Percentiles rank a stretch among this genome's conserved stretches.
phyloP scores from a whole-genome alignment of 2,329 filamentous ascomycete species.

The Hawksworthiomyces lignivorus region DNA sequence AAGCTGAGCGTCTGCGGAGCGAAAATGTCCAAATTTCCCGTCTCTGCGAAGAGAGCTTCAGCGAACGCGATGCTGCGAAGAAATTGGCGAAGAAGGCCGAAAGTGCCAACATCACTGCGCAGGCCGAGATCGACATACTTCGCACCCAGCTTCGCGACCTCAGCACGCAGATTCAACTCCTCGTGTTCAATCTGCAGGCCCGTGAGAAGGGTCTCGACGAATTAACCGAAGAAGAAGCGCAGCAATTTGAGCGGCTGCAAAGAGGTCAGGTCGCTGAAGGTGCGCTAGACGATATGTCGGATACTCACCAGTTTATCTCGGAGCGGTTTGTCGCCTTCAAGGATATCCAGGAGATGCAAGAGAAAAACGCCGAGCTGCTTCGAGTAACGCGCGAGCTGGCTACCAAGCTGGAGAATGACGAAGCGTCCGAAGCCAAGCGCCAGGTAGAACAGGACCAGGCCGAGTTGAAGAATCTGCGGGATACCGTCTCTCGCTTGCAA shows the following conservation, averaged over 20 bases:
- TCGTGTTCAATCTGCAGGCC: slow-evolving; percentile 79
- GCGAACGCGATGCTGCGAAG: slow-evolving; percentile 70
- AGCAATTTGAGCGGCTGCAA: slow-evolving; percentile 70
- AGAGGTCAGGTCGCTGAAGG: slow-evolving; percentile 67
- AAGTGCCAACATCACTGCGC: slow-evolving; percentile 55
- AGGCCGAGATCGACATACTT: slow-evolving; percentile 68
- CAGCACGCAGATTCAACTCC: slow-evolving; percentile 80
- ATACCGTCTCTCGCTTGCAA: slow-evolving; percentile 41
- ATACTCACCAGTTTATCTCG: slow-evolving; percentile 83
- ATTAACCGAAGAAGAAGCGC: slow-evolving; percentile 62
- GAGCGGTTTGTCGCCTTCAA: slow-evolving; percentile 86
- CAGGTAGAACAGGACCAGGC: slow-evolving; percentile 58
- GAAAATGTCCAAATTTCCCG: slow-evolving; percentile 81
- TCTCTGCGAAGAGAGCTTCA: slow-evolving; percentile 72
- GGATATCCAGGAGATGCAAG: slow-evolving; percentile 73
- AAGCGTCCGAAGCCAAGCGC: slow-evolving; percentile 61
- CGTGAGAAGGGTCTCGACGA: slow-evolving; percentile 70
- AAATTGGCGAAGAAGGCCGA: slow-evolving; percentile 75
- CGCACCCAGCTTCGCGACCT: slow-evolving; percentile 83
- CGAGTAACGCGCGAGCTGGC: slow-evolving; percentile 77
- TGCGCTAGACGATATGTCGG: slow-evolving; percentile 64
- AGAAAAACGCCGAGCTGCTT: slow-evolving; percentile 79
- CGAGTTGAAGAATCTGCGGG: slow-evolving; percentile 54
- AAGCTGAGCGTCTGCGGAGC: slow-evolving; percentile 70
- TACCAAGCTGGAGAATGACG: slow-evolving; percentile 84